Evolutionary conservation across 352 stramenopile genomes (phyloP).

Genomic region (Globisporangium nunn): DNA sequence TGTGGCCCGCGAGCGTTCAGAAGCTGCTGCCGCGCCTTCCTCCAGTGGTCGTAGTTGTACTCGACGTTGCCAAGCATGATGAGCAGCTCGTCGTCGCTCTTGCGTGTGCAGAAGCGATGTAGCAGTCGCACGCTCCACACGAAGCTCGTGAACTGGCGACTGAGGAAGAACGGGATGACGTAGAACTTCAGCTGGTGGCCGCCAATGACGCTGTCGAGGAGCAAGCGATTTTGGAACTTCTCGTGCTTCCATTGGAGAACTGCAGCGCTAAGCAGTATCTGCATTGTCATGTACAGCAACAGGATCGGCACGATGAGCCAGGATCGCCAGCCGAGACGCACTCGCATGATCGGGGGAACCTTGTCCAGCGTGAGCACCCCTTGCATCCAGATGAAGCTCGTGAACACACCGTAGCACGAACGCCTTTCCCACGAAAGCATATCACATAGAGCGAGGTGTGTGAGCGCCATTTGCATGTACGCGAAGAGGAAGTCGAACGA

Average conservation of each 20-base stretch:
- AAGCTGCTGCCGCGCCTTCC: not conserved
- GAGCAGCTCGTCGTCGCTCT: slow-evolving; percentile 7
- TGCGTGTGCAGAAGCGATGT: slow-evolving; percentile 6
- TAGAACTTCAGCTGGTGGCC: slow-evolving; percentile 3
- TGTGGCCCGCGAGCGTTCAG: not conserved
- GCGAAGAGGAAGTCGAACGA: slow-evolving; percentile 25
- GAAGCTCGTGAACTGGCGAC: slow-evolving; percentile 9
- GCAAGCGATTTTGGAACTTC: slow-evolving; percentile 10
- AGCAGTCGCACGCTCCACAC: slow-evolving; percentile 11
- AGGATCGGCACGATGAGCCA: slow-evolving; percentile 5
- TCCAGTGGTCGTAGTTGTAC: slow-evolving; percentile 12
- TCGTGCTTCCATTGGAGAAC: slow-evolving; percentile 6
- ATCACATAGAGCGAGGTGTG: slow-evolving; percentile 4
- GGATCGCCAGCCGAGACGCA: slow-evolving; percentile 4
- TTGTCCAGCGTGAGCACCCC: slow-evolving; percentile 17
- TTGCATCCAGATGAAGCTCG: slow-evolving; percentile 16
- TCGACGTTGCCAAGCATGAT: slow-evolving; percentile 13
- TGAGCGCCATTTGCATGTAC: slow-evolving; percentile 11
- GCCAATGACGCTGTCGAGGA: slow-evolving; percentile 8
- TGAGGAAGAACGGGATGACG: slow-evolving; percentile 15
- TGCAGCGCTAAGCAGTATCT: slow-evolving; percentile 3
- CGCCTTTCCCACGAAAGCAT: slow-evolving; percentile 12
- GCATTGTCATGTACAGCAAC: slow-evolving; percentile 2
- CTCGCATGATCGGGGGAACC: slow-evolving; percentile 11
- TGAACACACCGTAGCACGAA: not conserved